phyloP scores from a whole-genome alignment of 2,329 filamentous ascomycete genomes.

The Pezizomycotina sp. region DNA sequence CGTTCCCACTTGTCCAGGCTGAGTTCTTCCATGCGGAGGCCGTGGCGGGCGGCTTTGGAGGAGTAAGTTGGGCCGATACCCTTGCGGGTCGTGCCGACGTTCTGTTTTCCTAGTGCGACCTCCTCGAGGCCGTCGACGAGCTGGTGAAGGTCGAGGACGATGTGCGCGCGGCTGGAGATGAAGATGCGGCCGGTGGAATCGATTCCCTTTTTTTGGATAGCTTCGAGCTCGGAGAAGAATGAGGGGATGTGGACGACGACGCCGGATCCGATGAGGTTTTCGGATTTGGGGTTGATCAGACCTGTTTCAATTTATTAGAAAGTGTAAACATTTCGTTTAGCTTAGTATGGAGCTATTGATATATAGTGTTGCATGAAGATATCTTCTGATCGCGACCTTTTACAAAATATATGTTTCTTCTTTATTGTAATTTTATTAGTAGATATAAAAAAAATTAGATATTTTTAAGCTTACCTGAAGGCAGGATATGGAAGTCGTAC shows the following conservation, averaged over 20 bases:
- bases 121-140: conserved; percentile 54
- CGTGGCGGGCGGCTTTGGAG: conserved; percentile 47
- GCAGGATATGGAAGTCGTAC: conserved; percentile 44
- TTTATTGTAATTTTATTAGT: too few relatives aligned
- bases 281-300: conserved; percentile 51
- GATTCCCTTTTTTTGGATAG: conserved; percentile 44
- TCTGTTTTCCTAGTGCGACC: conserved; percentile 32
- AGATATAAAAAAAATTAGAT: too few relatives aligned
- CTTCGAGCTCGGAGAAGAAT: conserved; percentile 50
- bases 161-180: conserved; percentile 46
- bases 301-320: too few relatives aligned
- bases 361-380: too few relatives aligned
- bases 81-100: conserved; percentile 34
- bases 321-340: too few relatives aligned
- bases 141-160: conserved; percentile 49
- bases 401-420: too few relatives aligned
- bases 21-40: conserved; percentile 49
- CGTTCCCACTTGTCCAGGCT: conserved; percentile 41
- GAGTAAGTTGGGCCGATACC: conserved; percentile 43
- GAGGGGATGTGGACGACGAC: conserved; percentile 50
- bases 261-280: conserved; percentile 58
- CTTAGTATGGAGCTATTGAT: too few relatives aligned
- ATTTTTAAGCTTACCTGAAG: conserved; percentile 21
- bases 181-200: conserved; percentile 43
- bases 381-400: too few relatives aligned